Evolutionary conservation across 2,329 filamentous ascomycete genomes (phyloP).

Genomic region (Penicillium sp.): DNA sequence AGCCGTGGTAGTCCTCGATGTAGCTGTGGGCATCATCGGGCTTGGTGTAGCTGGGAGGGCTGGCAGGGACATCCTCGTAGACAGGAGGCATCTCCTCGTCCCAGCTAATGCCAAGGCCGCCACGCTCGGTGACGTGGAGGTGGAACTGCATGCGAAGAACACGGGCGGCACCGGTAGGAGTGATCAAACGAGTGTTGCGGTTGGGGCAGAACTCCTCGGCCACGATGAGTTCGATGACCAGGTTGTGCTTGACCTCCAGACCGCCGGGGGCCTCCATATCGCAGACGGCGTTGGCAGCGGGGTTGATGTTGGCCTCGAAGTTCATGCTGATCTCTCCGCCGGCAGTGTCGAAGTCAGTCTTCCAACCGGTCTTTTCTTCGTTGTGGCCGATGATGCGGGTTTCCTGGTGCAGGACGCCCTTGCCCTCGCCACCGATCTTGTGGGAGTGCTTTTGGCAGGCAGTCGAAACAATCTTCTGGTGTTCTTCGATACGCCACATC

Average conservation of each 20-base stretch:
- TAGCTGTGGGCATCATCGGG: constrained; percentile 40
- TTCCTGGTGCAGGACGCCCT: constrained; percentile 73
- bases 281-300: constrained; percentile 68
- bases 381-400: constrained; percentile 76
- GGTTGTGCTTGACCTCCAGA: constrained; percentile 77
- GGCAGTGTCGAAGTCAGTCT: constrained; percentile 70
- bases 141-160: constrained; percentile 92
- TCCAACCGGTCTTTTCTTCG: constrained; percentile 87
- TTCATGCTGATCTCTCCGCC: constrained; percentile 79
- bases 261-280: constrained; percentile 75
- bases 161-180: constrained; percentile 84
- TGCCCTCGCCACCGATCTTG: constrained; percentile 65
- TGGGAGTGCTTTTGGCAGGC: constrained; percentile 76
- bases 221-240: constrained; percentile 91
- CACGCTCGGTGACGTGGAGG: constrained; percentile 77
- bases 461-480: constrained; percentile 73
- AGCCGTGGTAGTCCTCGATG: constrained; percentile 51
- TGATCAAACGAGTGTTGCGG: constrained; percentile 72
- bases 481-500: constrained; percentile 91
- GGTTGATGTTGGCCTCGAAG: constrained; percentile 67
- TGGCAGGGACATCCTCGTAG: constrained; percentile 89
- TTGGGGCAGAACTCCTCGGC: constrained; percentile 79
- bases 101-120: constrained; percentile 90
- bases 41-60: constrained; percentile 70
- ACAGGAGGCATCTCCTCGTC: constrained; percentile 93